Percentiles rank a stretch among this genome's conserved stretches.
Evolutionary conservation across 352 stramenopile species (phyloP).

Genomic region (Pythium insidiosum): DNA sequence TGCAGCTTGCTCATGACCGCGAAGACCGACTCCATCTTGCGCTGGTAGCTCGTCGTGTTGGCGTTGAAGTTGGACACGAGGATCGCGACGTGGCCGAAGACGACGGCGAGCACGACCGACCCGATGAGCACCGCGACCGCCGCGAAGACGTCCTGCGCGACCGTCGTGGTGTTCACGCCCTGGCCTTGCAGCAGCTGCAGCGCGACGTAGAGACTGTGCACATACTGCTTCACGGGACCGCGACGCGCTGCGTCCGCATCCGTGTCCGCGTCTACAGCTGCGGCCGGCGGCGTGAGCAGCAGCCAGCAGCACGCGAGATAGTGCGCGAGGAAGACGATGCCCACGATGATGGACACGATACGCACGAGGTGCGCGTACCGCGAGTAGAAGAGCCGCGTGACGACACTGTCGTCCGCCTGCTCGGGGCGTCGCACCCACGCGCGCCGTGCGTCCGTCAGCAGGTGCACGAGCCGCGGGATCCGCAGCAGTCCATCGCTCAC

Average conservation of each 20-base stretch:
- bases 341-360: slow-evolving; percentile 25
- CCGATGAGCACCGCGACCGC: slow-evolving; percentile 37
- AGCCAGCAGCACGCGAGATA: slow-evolving; percentile 40
- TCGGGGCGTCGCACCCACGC: no score
- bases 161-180: slow-evolving; percentile 18
- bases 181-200: slow-evolving; percentile 50
- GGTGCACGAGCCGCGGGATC: no score
- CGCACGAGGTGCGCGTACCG: slow-evolving; percentile 33
- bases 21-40: slow-evolving; percentile 62
- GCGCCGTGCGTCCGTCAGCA: no score
- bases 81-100: slow-evolving; percentile 61
- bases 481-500: no score
- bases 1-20: slow-evolving; percentile 49
- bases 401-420: no score
- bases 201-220: slow-evolving; percentile 29
- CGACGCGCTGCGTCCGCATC: not conserved
- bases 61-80: slow-evolving; percentile 57
- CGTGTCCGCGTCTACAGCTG: no score
- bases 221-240: slow-evolving; percentile 18
- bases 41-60: slow-evolving; percentile 41
- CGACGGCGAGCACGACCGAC: slow-evolving; percentile 46
- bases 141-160: slow-evolving; percentile 32
- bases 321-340: slow-evolving; percentile 37
- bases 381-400: slow-evolving; percentile 36
- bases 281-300: no score